These are phyloP conservation scores for Ceriops decandra DNA, from an alignment of 345 rosid genomes.

Conservation along the genomic window DNA sequence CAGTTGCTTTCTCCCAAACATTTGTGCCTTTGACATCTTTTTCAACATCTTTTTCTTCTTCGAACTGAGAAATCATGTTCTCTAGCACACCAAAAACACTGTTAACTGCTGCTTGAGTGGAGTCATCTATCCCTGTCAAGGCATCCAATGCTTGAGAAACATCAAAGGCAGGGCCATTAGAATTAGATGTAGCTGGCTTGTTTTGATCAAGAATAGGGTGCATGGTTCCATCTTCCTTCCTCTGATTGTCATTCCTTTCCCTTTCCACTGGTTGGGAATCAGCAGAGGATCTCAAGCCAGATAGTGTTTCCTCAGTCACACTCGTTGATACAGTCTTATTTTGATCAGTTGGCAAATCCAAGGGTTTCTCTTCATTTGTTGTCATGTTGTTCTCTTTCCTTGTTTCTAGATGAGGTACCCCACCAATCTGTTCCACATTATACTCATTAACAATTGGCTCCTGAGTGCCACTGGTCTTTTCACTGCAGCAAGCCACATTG, in stretches of 20 bases:
- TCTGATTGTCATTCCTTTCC: conserved; percentile 48
- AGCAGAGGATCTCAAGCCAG: conserved; percentile 37
- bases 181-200: conserved; percentile 35
- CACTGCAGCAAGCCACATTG: conserved; percentile 24
- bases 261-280: conserved; percentile 49
- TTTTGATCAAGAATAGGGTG: conserved; percentile 44
- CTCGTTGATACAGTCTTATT: conserved; percentile 32
- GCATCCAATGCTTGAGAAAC: conserved; percentile 84
- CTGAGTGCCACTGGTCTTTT: conserved; percentile 30
- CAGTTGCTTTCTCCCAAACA: conserved; percentile 31
- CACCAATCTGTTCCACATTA: conserved; percentile 38
- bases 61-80: conserved; percentile 71
- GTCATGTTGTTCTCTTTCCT: conserved; percentile 30
- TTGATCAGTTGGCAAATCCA: conserved; percentile 43
- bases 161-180: conserved; percentile 41
- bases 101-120: conserved; percentile 94
- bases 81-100: conserved; percentile 93
- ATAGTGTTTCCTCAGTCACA: conserved; percentile 36
- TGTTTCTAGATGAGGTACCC: conserved; percentile 29
- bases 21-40: conserved; percentile 30
- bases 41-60: conserved; percentile 51
- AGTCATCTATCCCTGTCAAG: conserved; percentile 86
- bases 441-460: conserved; percentile 34
- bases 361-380: conserved; percentile 44
- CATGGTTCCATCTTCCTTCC: conserved; percentile 43